These are phyloP conservation scores for Ophioceras dolichostomum DNA, from an alignment of 2,329 filamentous ascomycete genomes.

Conservation along the genomic window DNA sequence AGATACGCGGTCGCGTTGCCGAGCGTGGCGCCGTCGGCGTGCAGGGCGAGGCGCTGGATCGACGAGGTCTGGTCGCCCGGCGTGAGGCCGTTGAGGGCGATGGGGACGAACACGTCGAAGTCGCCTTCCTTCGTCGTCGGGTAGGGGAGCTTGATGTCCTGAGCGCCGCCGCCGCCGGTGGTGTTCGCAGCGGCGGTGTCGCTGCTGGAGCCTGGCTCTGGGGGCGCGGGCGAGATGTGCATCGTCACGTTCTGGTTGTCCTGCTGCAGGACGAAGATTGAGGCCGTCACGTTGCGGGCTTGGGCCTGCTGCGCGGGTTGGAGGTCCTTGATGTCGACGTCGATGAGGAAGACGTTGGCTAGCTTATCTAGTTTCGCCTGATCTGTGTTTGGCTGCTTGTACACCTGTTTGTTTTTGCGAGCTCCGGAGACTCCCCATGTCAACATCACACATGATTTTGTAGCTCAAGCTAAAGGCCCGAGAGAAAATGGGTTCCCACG, in stretches of 20 bases:
- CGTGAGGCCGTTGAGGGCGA: constrained; percentile 36
- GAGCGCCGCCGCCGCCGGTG: constrained; percentile 7
- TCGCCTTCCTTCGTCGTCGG: constrained; percentile 4
- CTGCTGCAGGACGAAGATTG: constrained; percentile 68
- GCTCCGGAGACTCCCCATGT: not conserved
- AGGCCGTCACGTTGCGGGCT: constrained; percentile 60
- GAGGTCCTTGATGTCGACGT: constrained; percentile 46
- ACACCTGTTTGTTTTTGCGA: constrained; percentile 26
- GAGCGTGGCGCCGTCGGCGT: constrained; percentile 48
- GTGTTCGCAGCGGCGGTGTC: constrained; percentile 38
- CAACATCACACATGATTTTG: too few relatives aligned
- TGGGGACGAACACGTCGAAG: constrained; percentile 57
- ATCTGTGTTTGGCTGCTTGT: constrained; percentile 60
- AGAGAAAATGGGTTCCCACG: not conserved
- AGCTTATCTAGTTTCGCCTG: constrained; percentile 53
- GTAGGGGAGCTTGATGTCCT: constrained; percentile 3
- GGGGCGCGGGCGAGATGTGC: constrained; percentile 4
- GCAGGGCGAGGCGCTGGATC: constrained; percentile 58
- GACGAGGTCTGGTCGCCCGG: constrained; percentile 51
- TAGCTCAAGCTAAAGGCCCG: too few relatives aligned
- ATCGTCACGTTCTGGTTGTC: constrained; percentile 49
- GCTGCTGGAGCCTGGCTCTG: constrained; percentile 28
- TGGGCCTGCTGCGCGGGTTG: constrained; percentile 47
- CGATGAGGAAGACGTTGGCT: constrained; percentile 59
- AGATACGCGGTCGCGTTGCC: constrained; percentile 70